Base-by-base conservation (phyloP, 2,329 filamentous ascomycete species). In the Ascochyta clinopodiicola region DNA sequence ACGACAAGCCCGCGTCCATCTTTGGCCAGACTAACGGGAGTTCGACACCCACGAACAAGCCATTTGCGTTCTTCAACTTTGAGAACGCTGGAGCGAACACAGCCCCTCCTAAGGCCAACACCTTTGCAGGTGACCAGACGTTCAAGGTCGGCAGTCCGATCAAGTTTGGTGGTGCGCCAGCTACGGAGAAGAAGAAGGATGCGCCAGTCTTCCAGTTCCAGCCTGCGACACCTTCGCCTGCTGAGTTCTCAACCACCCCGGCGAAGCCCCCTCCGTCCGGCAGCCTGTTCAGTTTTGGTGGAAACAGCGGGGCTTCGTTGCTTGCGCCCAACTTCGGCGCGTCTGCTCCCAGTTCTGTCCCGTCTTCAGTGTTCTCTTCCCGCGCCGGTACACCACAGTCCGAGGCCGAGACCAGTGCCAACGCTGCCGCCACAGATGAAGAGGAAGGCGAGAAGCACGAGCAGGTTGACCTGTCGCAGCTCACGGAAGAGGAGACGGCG, bases 301-400 rank as follows among this genome's bases (percentile, higher is more conserved):
- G 59, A 5, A 56, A 42, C 12, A 45, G 57, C 24, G 59, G 57
- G 17, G 53, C 60, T 4, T 70, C 66, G 6, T 44, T 68, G 15
- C 61, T 70, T 25, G 48, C 64, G 3, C 64, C 68, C 25, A 62
- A 53, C 39, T 56, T 61, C 2, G 59, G 56, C 19, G 42, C 57
- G 9, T 69, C 67, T 9, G 66, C 63, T 12, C 54, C 56, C 12
- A 61, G 56, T 36, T 72, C 71, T 1, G 63, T 59, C 4, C 52
- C 64, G 1, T 68, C 64, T 2, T 74, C 72, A 7, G 67, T 66
- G 1, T 66, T 75, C 37, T 70, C 71, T 4, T 75, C 74, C 4
- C 74, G 74, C 25, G 74, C 74, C 34, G 62, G 62, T 15, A 76
- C 74, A 9, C 74, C 74, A 8, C 45, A 69, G 7, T 75, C 74